Conservation (phyloP, 768 basidiomycete genomes). For the Suillus decipiens region DNA sequence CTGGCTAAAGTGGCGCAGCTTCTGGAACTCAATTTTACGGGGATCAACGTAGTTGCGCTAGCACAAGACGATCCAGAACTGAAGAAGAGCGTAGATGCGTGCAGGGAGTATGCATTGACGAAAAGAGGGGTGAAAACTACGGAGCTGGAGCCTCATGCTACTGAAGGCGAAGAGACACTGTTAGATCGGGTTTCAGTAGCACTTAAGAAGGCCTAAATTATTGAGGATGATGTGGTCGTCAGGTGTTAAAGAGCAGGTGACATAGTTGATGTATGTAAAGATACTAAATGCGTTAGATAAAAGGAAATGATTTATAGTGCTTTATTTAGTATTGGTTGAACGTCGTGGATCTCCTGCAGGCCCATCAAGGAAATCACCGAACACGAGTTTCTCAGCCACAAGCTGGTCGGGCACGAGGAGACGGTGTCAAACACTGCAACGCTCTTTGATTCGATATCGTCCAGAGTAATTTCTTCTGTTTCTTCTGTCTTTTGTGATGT, state of each 20-base stretch:
- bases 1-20: slow-evolving; percentile 62
- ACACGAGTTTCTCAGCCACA: slow-evolving; percentile 39
- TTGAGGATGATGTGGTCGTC: slow-evolving; percentile 10
- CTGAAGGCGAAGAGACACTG: slow-evolving; percentile 56
- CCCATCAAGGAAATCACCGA: slow-evolving; percentile 28
- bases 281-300: neutral
- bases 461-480: slow-evolving; percentile 10
- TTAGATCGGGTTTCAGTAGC: slow-evolving; percentile 29
- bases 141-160: slow-evolving; percentile 64
- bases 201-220: slow-evolving; percentile 5
- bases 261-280: slow-evolving; percentile 18
- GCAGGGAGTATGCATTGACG: slow-evolving; percentile 62
- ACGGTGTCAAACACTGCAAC: slow-evolving; percentile 13
- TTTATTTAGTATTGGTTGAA: slow-evolving; percentile 12
- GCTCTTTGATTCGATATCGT: slow-evolving; percentile 8
- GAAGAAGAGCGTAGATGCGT: slow-evolving; percentile 61
- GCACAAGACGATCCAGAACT: slow-evolving; percentile 58
- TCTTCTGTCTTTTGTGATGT: slow-evolving; percentile 24
- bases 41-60: slow-evolving; percentile 56
- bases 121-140: slow-evolving; percentile 59
- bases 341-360: slow-evolving; percentile 13
- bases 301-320: slow-evolving; percentile 17
- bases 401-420: slow-evolving; percentile 30
- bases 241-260: slow-evolving; percentile 13
- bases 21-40: slow-evolving; percentile 74